Evolutionary conservation across 331 rosid species (phyloP).

Genomic region (Rosa hybrid): DNA sequence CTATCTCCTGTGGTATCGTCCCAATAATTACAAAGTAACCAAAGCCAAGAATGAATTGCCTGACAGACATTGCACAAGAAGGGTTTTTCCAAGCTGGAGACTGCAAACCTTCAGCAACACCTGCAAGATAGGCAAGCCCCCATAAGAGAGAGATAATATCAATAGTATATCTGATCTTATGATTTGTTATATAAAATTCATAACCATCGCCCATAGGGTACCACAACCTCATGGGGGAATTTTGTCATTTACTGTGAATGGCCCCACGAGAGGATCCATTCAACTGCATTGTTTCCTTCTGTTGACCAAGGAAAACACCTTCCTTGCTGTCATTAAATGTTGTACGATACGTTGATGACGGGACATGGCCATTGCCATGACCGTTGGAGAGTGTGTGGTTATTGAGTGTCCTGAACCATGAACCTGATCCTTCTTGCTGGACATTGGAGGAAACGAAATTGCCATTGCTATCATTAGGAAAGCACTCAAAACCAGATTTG

Average conservation of each 20-base stretch:
- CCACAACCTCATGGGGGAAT: slow-evolving; percentile 30
- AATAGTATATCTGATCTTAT: not conserved
- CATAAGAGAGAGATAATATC: slow-evolving; percentile 17
- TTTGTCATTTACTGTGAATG: slow-evolving; percentile 40
- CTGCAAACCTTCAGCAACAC: slow-evolving; percentile 39
- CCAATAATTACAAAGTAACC: slow-evolving; percentile 30
- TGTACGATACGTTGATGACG: slow-evolving; percentile 37
- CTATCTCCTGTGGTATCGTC: slow-evolving; percentile 30
- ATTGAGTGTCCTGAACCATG: slow-evolving; percentile 28
- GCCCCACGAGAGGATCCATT: slow-evolving; percentile 55
- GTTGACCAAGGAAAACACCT: slow-evolving; percentile 43
- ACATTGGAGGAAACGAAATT: slow-evolving; percentile 29
- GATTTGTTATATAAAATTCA: slow-evolving; percentile 26
- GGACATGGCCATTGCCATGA: slow-evolving; percentile 32
- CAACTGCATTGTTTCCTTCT: slow-evolving; percentile 47
- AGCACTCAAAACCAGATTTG: slow-evolving; percentile 23
- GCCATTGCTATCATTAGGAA: slow-evolving; percentile 31
- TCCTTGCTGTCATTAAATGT: slow-evolving; percentile 36
- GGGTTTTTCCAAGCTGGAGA: slow-evolving; percentile 36
- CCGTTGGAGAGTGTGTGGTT: slow-evolving; percentile 36
- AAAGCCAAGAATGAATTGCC: slow-evolving; percentile 99
- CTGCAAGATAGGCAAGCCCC: slow-evolving; percentile 35
- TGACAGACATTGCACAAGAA: slow-evolving; percentile 33
- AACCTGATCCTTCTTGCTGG: slow-evolving; percentile 37
- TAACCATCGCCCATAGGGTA: slow-evolving; percentile 25